Evolutionary conservation across 164 flowering plant genomes (phyloP), one percentile per base, ranked within the genome.

Genomic region (Tinospora cordifolia): DNA sequence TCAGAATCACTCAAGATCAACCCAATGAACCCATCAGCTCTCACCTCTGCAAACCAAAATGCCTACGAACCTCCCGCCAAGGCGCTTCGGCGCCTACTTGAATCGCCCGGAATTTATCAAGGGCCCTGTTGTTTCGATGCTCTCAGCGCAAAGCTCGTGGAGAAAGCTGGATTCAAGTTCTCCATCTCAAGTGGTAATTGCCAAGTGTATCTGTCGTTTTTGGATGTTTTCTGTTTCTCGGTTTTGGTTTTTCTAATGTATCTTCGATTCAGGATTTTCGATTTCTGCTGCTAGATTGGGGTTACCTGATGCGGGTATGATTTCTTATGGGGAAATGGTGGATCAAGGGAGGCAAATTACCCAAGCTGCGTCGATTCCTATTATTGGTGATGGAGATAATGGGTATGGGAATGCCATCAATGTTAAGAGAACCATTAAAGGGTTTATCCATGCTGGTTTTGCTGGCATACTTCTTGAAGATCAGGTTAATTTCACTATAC

Each of bases 351-450:
- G 63, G 71, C 87, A 82, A 62, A 94, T 94, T 27, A 92, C 97
- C 0, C 81, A 86, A 71, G 88, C 96, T 58, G 92, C 89, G 24
- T 86, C 97, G 0, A 91, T 94, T 67, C 97, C 98, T 40, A 92
- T 94, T 6, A 91, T 94, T 75, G 98, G 98, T 24, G 97, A 94
- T 85, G 98, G 86, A 34, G 97, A 92, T 73, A 94, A 91, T 82
- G 98, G 98, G 34, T 94, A 91, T 81, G 98, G 98, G 36, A 91
- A 94, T 84, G 90, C 90, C 63, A 91, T 91, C 93, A 94, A 89
- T 81, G 93, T 94, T n/a, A 94, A 94, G 81, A 90, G 98, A 82
- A 94, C 98, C 76, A 88, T 91, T 62, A 89, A 82, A 82, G 97
- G 91, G 73, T 94, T 79, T 69, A 88, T 90, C 41, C 79, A 68